Evolutionary conservation across 1,284 basidiomycete genomes (phyloP).

Genomic region (Irpex sp.): DNA sequence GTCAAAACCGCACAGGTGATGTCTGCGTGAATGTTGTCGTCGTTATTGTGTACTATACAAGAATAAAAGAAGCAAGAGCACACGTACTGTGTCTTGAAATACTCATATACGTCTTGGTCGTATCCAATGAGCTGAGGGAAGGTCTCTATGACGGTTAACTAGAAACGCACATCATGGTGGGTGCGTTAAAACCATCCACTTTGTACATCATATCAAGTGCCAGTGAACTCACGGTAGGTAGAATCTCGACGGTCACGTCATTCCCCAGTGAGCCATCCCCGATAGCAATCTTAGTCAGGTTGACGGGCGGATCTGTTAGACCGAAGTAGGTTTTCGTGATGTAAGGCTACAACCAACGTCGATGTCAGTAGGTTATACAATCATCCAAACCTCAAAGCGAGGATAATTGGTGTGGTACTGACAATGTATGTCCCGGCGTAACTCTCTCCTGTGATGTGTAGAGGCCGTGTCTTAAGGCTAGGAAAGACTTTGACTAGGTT

Average conservation of each 20-base stretch:
- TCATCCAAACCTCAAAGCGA: too few species aligned
- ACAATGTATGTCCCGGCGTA: conserved; percentile 37
- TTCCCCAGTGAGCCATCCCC: conserved; percentile 59
- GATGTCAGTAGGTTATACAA: too few species aligned
- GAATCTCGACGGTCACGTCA: conserved; percentile 39
- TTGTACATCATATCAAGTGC: too few species aligned
- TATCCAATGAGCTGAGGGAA: conserved; percentile 71
- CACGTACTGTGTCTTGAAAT: conserved; percentile 64
- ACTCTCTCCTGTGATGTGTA: conserved; percentile 29
- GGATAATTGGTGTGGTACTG: conserved; percentile 15
- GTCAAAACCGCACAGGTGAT: conserved; percentile 57
- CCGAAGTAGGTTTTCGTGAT: conserved; percentile 66
- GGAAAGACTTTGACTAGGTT: conserved; percentile 29
- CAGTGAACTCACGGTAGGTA: conserved; percentile 43
- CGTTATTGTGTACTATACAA: background rate
- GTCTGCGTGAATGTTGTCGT: conserved; percentile 6
- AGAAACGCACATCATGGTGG: background rate
- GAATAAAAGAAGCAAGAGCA: background rate
- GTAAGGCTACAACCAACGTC: conserved; percentile 47
- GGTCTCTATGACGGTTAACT: conserved; percentile 58
- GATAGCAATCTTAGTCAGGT: conserved; percentile 59
- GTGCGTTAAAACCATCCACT: too few species aligned
- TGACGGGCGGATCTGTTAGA: conserved; percentile 59
- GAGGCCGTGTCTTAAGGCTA: conserved; percentile 23
- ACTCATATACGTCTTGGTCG: conserved; percentile 56